phyloP scores from a whole-genome alignment of 371 early-diverging fungal genomes.

The Mucor lusitanicus region DNA sequence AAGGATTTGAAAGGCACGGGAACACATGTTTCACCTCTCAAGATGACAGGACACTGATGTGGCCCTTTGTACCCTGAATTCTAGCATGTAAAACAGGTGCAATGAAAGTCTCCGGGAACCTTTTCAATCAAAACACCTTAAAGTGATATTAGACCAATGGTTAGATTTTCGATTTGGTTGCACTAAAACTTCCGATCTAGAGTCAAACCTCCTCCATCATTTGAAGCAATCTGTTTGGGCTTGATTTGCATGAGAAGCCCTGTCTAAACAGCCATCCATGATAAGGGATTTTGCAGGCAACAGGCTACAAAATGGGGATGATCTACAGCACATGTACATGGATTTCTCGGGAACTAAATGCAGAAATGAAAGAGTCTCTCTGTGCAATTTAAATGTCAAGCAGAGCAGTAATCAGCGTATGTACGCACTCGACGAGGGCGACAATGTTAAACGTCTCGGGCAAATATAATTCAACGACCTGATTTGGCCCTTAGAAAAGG shows the following conservation, averaged over 20 bases:
- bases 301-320: too few species aligned
- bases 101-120: background rate
- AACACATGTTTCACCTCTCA: background rate
- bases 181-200: background rate
- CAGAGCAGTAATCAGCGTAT: background rate
- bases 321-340: too few species aligned
- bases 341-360: constrained; percentile 10
- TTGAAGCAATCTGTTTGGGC: background rate
- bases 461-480: constrained; percentile 29
- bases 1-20: background rate
- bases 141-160: background rate
- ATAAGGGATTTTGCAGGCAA: background rate
- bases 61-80: background rate
- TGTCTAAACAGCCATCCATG: background rate
- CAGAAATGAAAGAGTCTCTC: background rate
- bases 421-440: background rate
- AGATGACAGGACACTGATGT: background rate
- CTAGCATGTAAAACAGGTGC: background rate
- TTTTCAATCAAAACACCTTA: background rate
- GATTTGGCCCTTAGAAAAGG: constrained; percentile 12
- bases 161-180: background rate
- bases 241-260: background rate
- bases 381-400: background rate
- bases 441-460: constrained; percentile 15
- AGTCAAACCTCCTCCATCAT: background rate